Evolutionary conservation across 2,329 filamentous ascomycete species (phyloP).

Genomic region (Arthrobotrys iridis): DNA sequence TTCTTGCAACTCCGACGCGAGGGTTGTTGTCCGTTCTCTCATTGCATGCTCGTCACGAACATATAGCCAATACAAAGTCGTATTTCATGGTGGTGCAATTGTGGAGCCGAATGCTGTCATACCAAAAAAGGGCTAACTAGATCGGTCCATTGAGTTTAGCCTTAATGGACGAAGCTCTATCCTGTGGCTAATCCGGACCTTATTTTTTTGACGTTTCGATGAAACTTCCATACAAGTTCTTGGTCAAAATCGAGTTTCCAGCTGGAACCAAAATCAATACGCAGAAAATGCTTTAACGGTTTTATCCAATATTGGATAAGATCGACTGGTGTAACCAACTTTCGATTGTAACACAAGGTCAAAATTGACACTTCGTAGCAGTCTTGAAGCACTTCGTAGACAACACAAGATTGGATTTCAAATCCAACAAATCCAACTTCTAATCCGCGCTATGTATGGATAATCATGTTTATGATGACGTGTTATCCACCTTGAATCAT

Average conservation of each 20-base stretch:
- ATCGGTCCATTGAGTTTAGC: neutral
- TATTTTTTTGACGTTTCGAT: too few relatives aligned
- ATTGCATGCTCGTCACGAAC: slow-evolving; percentile 3
- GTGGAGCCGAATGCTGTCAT: slow-evolving; percentile 13
- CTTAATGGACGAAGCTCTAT: neutral
- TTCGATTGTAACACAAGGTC: slow-evolving; percentile 1
- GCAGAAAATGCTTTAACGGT: neutral
- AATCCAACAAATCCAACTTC: slow-evolving; percentile 1
- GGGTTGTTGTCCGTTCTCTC: neutral
- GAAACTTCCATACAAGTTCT: too few relatives aligned
- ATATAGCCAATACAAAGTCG: neutral
- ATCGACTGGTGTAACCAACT: slow-evolving; percentile 6
- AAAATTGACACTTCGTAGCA: too few relatives aligned
- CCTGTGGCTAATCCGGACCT: neutral
- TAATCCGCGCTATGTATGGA: too few relatives aligned
- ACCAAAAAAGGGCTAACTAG: neutral
- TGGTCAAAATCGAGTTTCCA: neutral
- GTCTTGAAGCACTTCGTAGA: neutral
- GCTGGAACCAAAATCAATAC: neutral
- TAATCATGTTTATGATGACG: neutral
- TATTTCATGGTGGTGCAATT: slow-evolving; percentile 16
- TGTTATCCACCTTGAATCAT: neutral
- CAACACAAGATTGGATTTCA: neutral
- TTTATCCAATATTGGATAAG: neutral
- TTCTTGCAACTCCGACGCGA: slow-evolving; percentile 2